Base-by-base conservation (phyloP, 2,329 filamentous ascomycete species). In the Aspergillus proliferans region DNA sequence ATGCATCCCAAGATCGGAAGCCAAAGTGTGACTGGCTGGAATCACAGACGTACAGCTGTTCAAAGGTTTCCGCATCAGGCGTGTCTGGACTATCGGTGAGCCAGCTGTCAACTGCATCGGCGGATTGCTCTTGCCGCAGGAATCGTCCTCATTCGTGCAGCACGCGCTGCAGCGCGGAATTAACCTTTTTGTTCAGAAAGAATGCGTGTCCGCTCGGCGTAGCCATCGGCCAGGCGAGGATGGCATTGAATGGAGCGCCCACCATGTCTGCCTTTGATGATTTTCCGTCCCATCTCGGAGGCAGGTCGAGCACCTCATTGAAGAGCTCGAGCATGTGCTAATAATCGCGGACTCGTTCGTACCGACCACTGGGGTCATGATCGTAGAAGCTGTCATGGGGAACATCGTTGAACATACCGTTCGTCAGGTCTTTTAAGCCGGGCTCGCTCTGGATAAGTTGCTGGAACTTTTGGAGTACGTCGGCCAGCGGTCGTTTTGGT, bases 1-100 rank as follows among this genome's bases (percentile, higher is more conserved):
- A 86, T 58, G 79, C 71, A 49, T 86, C 83, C 83, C 83, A 86
- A 0, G 79, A 83, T 47, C 71, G 77, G 69, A 72, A 86, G 34
- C 83, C 43, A 9, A 9, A 26, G 28, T 45, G 41, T 15, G 9
- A 26, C 12, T 46, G n/a, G n/a, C n/a, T 45, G 5, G 43, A 6
- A 45, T 18, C 15, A 24, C 28, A 30, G 19, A 49, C 10, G 19
- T 41, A 41, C 3, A 41, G 18, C 21, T 14, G 9, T 21, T 41
- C 15, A 21, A 41, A 41, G n/a, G 9, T 18, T 6, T 22, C 21
- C 10, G 9, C 39, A 22, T 41, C 9, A n/a, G 9, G 3, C 3
- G 36, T 18, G 7, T 39, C 39, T 19, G 39, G 15, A 22, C 8
- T 10, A 10, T 21, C 6, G 9, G 2, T 14, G 19, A 21, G 9